Conservation (phyloP, 2,329 filamentous ascomycete species). For the Colletotrichum higginsianum region DNA sequence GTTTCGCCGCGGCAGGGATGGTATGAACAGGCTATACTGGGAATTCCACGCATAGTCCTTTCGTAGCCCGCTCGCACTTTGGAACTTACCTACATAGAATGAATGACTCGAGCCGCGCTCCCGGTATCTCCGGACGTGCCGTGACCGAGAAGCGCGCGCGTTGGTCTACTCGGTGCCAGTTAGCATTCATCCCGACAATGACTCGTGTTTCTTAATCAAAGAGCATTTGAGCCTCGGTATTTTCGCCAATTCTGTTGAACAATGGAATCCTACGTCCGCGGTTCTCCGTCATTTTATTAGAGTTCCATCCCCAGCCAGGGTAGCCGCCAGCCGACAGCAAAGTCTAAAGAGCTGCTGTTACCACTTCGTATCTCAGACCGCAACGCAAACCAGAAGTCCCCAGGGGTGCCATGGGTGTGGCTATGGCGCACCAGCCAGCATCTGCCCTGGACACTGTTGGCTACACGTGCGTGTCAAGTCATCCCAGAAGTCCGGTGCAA, state of each 20-base stretch:
- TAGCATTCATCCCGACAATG: not conserved
- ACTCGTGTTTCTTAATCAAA: slow-evolving; percentile 4
- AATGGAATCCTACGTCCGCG: not conserved
- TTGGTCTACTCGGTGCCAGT: not conserved
- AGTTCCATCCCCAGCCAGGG: slow-evolving; percentile 10
- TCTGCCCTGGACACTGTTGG: not conserved
- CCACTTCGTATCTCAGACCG: not conserved
- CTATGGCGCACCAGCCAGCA: slow-evolving; percentile 2
- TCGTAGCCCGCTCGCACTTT: not conserved
- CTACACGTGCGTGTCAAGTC: not conserved
- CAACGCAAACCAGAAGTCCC: not conserved
- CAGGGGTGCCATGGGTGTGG: not conserved
- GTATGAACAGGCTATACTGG: not conserved
- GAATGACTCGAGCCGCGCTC: slow-evolving; percentile 1
- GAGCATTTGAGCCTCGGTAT: not conserved
- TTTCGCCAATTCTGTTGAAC: not conserved
- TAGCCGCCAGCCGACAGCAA: not conserved
- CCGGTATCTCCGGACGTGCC: not conserved
- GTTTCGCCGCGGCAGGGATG: not conserved
- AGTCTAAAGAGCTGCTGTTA: not conserved
- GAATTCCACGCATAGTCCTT: not conserved
- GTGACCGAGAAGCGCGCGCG: not conserved
- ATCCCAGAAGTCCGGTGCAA: slow-evolving; percentile 6
- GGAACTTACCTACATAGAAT: not conserved
- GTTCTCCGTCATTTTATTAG: slow-evolving; percentile 1